Base-by-base conservation (phyloP, 2,329 filamentous ascomycete species). In the Colletotrichum eremochloae region DNA sequence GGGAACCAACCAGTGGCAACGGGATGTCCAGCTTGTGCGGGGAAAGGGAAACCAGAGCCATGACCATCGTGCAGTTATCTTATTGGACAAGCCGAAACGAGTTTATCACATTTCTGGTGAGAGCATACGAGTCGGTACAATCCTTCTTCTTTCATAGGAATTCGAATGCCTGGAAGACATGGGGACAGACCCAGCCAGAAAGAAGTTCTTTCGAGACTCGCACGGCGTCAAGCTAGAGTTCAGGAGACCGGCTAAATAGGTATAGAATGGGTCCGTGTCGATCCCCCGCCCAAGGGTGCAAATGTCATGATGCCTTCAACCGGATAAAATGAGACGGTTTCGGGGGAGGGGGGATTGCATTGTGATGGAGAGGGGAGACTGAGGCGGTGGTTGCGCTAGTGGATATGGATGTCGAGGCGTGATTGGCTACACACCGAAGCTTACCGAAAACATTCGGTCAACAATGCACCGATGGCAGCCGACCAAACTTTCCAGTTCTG, bases 371-470 rank as follows among this genome's bases (percentile, higher is more conserved):
- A 11, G 42, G 29, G 18, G 20, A 31, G 14, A 24, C 9, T 6
- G 42, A 31, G 14, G 3, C 29, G 9, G 18, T 12, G 9, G 42
- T 36, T 1, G 7, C 11, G 15, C 18, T n/a, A 14, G 4, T 24
- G 24, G 24, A 24, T 24, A 24, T 24, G 24, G 24, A 24, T 24
- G 5, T 9, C 9, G 36, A n/a, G 7, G 20, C 42, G 2, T 67
- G 40, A 68, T 71, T 71, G 68, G 68, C 2, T 15, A 14, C 40
- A 57, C 29, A 58, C 68, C 68, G 57, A 42, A 1, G 1, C 29
- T 38, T 50, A 63, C 68, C 68, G 50, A 68, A 33, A 24, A 42
- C 14, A 56, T 36, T 38, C 74, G 72, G 71, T 68, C 29, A 74
- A 55, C 56, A 29, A 46, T 48, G 38, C 38, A 53, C 60, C 69